Conservation (phyloP, 495 filamentous ascomycete genomes). For the Stereocaulon alpinum region DNA sequence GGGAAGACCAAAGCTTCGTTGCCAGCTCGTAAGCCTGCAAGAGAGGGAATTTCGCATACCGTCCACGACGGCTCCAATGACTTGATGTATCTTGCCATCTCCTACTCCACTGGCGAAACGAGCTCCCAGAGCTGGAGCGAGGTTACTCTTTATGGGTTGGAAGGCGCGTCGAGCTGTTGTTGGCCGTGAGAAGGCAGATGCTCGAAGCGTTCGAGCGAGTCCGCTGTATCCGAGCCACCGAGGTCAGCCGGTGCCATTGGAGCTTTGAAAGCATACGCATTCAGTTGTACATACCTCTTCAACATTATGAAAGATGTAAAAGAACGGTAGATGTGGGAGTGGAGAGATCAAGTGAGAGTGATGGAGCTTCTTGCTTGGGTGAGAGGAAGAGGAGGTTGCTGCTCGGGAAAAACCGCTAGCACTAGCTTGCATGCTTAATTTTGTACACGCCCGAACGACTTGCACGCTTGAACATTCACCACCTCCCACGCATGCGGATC, state of each 20-base stretch:
- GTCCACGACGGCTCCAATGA: conserved; percentile 62
- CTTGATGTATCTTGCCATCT: conserved; percentile 80
- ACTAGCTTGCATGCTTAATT: conserved; percentile 14
- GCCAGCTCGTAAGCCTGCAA: conserved; percentile 19
- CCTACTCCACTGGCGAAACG: conserved; percentile 60
- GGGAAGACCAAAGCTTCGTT: conserved; percentile 4
- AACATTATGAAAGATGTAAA: conserved; percentile 61
- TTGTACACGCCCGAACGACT: conserved; percentile 5
- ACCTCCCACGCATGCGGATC: conserved; percentile 10
- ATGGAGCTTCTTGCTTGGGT: conserved; percentile 5
- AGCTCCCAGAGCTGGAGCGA: conserved; percentile 50
- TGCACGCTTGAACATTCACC: background rate
- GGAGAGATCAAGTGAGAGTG: conserved; percentile 11
- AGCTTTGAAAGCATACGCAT: conserved; percentile 10
- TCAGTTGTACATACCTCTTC: conserved; percentile 59
- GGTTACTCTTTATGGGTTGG: conserved; percentile 50
- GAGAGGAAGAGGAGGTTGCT: conserved; percentile 7
- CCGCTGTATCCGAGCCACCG: conserved; percentile 45
- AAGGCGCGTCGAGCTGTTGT: conserved; percentile 59
- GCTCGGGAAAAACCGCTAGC: conserved; percentile 11
- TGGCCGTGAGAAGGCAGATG: conserved; percentile 63
- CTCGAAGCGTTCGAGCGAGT: conserved; percentile 68
- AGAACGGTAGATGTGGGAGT: conserved; percentile 29
- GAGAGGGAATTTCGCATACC: conserved; percentile 39
- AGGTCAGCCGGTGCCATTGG: conserved; percentile 39